Conservation (phyloP, 1,284 basidiomycete genomes). For the Tilletia caries region DNA sequence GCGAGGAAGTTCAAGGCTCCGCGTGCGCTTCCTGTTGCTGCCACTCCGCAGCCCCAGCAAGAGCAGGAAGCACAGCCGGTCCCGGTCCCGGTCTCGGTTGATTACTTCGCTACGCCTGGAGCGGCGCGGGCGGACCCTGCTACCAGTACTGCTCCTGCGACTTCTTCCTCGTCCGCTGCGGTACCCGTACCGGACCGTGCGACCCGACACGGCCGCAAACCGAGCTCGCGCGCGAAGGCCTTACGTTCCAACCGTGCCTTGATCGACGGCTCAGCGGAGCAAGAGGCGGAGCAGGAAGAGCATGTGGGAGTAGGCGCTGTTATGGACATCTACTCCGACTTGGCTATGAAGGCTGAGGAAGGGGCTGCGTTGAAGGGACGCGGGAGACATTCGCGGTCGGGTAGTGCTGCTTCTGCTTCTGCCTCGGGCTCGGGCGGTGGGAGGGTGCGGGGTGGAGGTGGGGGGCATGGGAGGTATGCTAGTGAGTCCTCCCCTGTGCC, state of each 20-base stretch:
- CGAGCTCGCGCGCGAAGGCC: not conserved
- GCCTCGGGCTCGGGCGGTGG: not conserved
- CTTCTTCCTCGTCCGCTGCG: not conserved
- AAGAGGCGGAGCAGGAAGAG: not conserved
- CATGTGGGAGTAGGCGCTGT: not conserved
- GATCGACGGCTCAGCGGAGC: not conserved
- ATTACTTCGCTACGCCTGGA: conserved; percentile 4
- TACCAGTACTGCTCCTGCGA: not conserved
- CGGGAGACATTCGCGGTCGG: not conserved
- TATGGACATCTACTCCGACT: not conserved
- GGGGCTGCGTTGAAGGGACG: conserved; percentile 8
- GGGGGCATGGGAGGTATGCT: not conserved
- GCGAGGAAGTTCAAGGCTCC: not conserved
- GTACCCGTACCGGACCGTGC: not conserved
- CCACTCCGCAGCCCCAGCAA: not conserved
- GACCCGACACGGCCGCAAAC: not conserved
- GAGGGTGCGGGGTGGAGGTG: not conserved
- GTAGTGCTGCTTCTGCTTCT: not conserved
- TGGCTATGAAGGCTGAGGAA: not conserved
- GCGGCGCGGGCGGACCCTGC: not conserved
- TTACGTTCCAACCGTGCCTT: not conserved
- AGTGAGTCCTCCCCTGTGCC: not conserved
- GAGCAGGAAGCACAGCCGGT: not conserved
- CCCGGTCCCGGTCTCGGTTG: no score
- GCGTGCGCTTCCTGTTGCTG: not conserved